Conservation (phyloP, 176 grass and related monocot species). For the Otatea glauca region DNA sequence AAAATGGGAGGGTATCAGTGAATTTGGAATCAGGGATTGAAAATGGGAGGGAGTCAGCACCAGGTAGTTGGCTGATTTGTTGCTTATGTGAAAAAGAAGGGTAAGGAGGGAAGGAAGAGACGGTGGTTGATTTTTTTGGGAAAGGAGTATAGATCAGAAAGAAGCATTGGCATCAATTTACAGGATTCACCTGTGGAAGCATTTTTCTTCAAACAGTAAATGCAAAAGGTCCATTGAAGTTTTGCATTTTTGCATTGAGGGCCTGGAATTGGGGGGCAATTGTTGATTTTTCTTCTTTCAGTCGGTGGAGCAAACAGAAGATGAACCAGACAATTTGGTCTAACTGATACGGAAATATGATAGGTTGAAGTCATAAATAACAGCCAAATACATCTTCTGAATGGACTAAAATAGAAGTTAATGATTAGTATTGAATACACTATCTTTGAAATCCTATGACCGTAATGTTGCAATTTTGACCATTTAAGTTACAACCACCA, state of each 20-base stretch:
- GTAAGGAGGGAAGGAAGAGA: conserved; percentile 8
- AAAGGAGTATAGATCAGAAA: conserved; percentile 17
- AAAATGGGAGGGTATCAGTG: conserved; percentile 12
- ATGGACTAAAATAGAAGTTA: background rate
- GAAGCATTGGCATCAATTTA: background rate
- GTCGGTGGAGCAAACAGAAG: conserved; percentile 11
- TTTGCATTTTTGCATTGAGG: conserved; percentile 29
- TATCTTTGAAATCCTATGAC: background rate
- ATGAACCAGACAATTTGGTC: background rate
- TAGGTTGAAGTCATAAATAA: background rate
- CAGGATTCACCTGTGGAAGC: background rate
- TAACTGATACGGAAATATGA: background rate
- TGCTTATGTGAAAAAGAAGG: conserved; percentile 29
- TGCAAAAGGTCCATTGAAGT: background rate
- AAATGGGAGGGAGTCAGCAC: conserved; percentile 10
- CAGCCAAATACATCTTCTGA: background rate
- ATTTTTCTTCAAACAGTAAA: conserved; percentile 10
- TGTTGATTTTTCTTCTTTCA: background rate
- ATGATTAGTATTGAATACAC: background rate
- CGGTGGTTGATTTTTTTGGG: background rate
- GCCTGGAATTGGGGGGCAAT: background rate
- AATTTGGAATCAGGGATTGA: background rate
- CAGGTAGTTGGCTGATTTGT: background rate
- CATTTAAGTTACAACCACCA: background rate
- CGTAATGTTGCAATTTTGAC: background rate